Evolutionary conservation across 2,329 filamentous ascomycete genomes (phyloP).

Genomic region (Fusarium citri): DNA sequence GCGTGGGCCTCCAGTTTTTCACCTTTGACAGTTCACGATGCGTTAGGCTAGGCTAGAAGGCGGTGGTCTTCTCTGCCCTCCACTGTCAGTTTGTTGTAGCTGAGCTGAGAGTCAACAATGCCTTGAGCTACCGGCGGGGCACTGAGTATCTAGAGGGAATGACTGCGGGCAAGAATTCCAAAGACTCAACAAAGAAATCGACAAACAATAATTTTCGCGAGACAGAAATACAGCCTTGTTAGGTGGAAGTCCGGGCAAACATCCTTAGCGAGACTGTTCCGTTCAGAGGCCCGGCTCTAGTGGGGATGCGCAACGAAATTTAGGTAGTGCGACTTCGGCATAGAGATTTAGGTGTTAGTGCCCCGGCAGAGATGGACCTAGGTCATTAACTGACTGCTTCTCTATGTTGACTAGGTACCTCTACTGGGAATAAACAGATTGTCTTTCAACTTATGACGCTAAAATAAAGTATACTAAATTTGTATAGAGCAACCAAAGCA

Average conservation of each 20-base stretch:
- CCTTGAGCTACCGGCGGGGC: not conserved
- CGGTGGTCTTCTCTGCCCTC: constrained; percentile 20
- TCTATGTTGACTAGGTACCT: not conserved
- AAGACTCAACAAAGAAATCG: not conserved
- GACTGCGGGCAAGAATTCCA: not conserved
- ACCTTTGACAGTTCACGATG: constrained; percentile 37
- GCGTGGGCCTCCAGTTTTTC: constrained; percentile 48
- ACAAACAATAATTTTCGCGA: constrained; percentile 5
- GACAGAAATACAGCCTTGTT: constrained; percentile 8
- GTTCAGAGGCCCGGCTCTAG: constrained; percentile 25
- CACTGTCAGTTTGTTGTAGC: constrained; percentile 14
- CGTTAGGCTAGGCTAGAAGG: constrained; percentile 18
- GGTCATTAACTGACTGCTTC: not conserved
- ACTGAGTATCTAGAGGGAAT: not conserved
- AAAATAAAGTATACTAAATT: not conserved
- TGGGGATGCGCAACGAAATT: constrained; percentile 37
- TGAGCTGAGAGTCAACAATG: not conserved
- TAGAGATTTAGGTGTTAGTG: not conserved
- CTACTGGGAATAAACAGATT: not conserved
- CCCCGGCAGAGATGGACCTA: constrained; percentile 4
- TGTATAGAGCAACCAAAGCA: not conserved
- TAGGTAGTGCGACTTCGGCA: constrained; percentile 30
- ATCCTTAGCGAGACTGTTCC: constrained; percentile 3
- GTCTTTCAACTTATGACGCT: not conserved
- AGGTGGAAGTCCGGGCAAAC: constrained; percentile 12